Evolutionary conservation across 139 green algal species (phyloP).

Genomic region (Pedinophyceae sp.): DNA sequence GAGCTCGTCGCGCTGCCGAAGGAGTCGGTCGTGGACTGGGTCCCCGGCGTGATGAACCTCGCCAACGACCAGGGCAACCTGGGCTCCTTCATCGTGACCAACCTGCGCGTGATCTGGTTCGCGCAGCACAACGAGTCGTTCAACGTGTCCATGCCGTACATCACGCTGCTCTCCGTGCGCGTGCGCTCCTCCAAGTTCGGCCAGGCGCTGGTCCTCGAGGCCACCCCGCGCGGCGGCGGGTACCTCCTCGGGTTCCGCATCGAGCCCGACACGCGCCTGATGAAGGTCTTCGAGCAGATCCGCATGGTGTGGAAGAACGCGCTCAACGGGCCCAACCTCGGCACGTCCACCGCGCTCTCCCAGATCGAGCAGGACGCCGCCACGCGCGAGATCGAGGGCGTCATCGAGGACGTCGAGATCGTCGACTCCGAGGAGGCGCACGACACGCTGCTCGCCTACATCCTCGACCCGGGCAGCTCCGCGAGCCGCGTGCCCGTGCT

Average conservation of each 20-base stretch:
- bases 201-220: slow-evolving; percentile 49
- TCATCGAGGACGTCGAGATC: slow-evolving; percentile 35
- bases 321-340: background rate
- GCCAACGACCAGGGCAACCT: slow-evolving; percentile 50
- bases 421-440: slow-evolving; percentile 17
- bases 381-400: background rate
- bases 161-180: slow-evolving; percentile 19
- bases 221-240: slow-evolving; percentile 21
- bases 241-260: slow-evolving; percentile 63
- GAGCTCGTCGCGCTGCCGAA: slow-evolving; percentile 44
- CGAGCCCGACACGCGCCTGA: slow-evolving; percentile 17
- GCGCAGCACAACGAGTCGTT: slow-evolving; percentile 40
- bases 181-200: slow-evolving; percentile 57
- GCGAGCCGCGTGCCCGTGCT: slow-evolving; percentile 26
- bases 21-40: slow-evolving; percentile 41
- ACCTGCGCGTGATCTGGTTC: slow-evolving; percentile 54
- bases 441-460: slow-evolving; percentile 40
- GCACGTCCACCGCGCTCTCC: background rate
- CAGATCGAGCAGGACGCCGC: background rate
- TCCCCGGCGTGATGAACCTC: slow-evolving; percentile 46
- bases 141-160: slow-evolving; percentile 60
- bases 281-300: background rate
- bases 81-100: slow-evolving; percentile 55
- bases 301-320: background rate
- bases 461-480: slow-evolving; percentile 28